phyloP scores from a whole-genome alignment of 345 rosid genomes.

The Eucalyptus grandis region DNA sequence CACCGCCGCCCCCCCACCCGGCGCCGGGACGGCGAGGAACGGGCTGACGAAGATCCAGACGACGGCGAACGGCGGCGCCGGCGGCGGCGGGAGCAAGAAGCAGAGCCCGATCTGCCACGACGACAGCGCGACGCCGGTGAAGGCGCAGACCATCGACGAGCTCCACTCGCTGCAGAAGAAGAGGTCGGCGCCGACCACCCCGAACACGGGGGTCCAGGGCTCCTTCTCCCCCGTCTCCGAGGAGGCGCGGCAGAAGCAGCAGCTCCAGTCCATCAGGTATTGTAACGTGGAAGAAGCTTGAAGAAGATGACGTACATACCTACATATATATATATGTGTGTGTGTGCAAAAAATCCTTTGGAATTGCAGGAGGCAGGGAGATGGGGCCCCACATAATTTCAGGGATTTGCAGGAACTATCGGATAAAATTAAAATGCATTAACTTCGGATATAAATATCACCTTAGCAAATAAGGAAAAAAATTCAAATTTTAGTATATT shows the following conservation, averaged over 20 bases:
- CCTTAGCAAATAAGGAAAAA: background rate
- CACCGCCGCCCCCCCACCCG: background rate
- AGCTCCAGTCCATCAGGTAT: constrained; percentile 93
- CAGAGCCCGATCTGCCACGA: constrained; percentile 48
- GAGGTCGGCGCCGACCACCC: constrained; percentile 75
- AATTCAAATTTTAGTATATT: background rate
- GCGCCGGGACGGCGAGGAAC: constrained; percentile 8
- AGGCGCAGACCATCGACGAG: constrained; percentile 83
- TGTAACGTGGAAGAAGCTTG: background rate
- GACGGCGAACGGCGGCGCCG: background rate
- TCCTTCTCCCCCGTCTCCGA: constrained; percentile 41
- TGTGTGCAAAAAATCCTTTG: background rate
- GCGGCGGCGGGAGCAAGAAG: background rate
- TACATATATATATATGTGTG: too few relatives aligned
- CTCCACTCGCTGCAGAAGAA: constrained; percentile 91
- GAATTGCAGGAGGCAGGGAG: background rate
- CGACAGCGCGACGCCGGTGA: constrained; percentile 64
- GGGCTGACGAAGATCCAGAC: constrained; percentile 46
- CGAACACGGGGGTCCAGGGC: constrained; percentile 28
- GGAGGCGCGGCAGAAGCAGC: constrained; percentile 69
- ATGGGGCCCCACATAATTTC: background rate
- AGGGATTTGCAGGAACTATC: background rate
- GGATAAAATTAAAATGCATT: background rate
- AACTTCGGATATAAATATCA: background rate
- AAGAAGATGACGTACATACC: background rate